phyloP scores from a whole-genome alignment of 2,329 filamentous ascomycete genomes.

The Aspergillus intermedius region DNA sequence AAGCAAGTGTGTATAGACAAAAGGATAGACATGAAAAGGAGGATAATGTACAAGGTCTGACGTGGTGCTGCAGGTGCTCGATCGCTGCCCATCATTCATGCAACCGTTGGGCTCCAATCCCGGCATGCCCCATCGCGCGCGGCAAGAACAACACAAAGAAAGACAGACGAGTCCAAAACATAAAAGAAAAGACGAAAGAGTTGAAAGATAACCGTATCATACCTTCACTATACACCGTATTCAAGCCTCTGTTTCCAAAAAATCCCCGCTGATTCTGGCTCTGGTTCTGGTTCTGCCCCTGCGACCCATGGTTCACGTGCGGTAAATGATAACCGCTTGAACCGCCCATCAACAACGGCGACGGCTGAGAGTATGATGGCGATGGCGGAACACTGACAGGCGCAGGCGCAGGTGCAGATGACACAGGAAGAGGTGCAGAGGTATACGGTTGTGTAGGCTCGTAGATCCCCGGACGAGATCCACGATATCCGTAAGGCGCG shows the following conservation, averaged over 20 bases:
- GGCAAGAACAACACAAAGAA: conserved; percentile 1
- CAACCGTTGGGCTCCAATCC: background rate
- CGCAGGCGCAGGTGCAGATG: background rate
- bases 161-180: background rate
- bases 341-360: conserved; percentile 7
- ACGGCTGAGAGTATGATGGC: background rate
- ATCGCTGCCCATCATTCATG: background rate
- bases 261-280: conserved; percentile 4
- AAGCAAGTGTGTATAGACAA: background rate
- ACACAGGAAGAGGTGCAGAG: conserved; percentile 1
- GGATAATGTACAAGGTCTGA: conserved; percentile 8
- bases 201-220: conserved; percentile 7
- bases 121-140: background rate
- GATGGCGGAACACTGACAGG: background rate
- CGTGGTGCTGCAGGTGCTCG: background rate
- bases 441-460: background rate
- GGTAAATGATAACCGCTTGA: conserved; percentile 15
- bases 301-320: conserved; percentile 16
- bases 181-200: conserved; percentile 3
- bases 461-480: conserved; percentile 15
- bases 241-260: conserved; percentile 5
- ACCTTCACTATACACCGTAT: conserved; percentile 23
- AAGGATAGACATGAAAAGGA: background rate
- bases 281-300: conserved; percentile 6
- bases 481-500: conserved; percentile 10